Percentiles rank a stretch among this genome's conserved stretches.
phyloP scores from a whole-genome alignment of 2,329 filamentous ascomycete genomes.

The Pezicula rhizophila region DNA sequence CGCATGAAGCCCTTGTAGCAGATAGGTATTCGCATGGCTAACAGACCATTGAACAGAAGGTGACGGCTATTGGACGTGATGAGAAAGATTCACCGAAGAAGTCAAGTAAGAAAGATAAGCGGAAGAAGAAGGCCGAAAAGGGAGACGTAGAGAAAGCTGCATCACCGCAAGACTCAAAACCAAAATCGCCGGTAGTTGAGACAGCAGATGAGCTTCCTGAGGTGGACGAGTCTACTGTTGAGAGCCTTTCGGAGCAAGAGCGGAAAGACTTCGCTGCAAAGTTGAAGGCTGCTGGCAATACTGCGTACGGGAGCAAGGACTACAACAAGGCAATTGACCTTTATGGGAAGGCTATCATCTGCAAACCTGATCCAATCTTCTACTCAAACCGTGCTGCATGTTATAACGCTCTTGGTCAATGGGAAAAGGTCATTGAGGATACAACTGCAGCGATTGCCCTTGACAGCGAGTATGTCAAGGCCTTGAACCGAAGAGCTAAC shows the following conservation, averaged over 20 bases:
- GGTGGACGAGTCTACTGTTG: conserved; percentile 51
- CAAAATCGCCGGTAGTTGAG: conserved; percentile 48
- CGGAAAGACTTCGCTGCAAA: conserved; percentile 83
- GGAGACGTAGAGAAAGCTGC: conserved; percentile 67
- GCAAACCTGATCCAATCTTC: conserved; percentile 95
- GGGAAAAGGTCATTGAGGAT: conserved; percentile 95
- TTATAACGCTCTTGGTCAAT: conserved; percentile 87
- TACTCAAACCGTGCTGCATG: conserved; percentile 98
- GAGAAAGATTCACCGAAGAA: conserved; percentile 50
- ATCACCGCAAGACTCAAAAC: conserved; percentile 31
- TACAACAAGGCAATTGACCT: conserved; percentile 91
- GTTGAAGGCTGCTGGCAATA: conserved; percentile 93
- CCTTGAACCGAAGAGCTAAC: conserved; percentile 90
- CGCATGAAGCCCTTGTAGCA: conserved; percentile 5
- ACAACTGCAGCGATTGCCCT: conserved; percentile 91
- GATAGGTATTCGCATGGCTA: conserved; percentile 31
- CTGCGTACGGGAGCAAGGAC: conserved; percentile 89
- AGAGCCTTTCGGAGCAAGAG: conserved; percentile 50
- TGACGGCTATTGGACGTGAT: conserved; percentile 27
- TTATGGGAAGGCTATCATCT: conserved; percentile 92
- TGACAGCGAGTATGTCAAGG: conserved; percentile 95
- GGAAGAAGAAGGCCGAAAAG: conserved; percentile 77
- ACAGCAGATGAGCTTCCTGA: conserved; percentile 65
- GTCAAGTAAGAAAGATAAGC: conserved; percentile 82
- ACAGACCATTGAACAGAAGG: conserved; percentile 16